Conservation (phyloP, 2,329 filamentous ascomycete genomes). For the Colletotrichum liriopes region DNA sequence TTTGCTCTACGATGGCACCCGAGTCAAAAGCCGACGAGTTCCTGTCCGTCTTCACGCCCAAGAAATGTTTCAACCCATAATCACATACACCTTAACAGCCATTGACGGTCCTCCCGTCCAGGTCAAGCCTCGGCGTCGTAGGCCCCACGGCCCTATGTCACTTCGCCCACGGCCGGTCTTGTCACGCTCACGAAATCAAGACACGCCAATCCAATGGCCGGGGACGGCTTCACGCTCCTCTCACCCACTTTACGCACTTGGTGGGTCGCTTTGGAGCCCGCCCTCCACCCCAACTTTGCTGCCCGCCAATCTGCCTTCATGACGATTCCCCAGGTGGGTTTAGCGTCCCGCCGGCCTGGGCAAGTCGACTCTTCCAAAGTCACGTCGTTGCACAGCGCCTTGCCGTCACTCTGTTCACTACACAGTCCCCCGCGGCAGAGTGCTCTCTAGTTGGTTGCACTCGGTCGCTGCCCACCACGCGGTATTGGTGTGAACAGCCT, state of each 20-base stretch:
- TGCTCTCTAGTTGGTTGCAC: neutral
- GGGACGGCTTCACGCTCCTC: conserved; percentile 29
- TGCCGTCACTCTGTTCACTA: conserved; percentile 10
- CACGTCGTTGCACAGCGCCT: conserved; percentile 22
- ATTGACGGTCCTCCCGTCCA: neutral
- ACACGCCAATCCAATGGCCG: conserved; percentile 32
- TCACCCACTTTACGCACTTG: conserved; percentile 42
- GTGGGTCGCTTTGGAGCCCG: conserved; percentile 34
- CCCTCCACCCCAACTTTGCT: conserved; percentile 23
- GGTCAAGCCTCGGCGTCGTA: neutral
- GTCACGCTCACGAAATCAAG: conserved; percentile 41
- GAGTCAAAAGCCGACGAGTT: neutral
- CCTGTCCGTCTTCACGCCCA: neutral
- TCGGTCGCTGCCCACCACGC: conserved; percentile 1
- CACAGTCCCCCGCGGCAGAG: neutral
- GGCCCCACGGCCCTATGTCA: conserved; percentile 10
- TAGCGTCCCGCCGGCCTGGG: conserved; percentile 39
- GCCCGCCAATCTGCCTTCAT: conserved; percentile 39
- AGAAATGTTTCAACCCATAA: neutral
- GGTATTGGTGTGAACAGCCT: conserved; percentile 23
- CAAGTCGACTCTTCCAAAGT: conserved; percentile 36
- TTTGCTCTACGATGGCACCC: neutral
- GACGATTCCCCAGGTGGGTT: conserved; percentile 23
- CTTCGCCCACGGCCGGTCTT: conserved; percentile 30
- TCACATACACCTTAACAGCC: neutral